Conservation (phyloP, 1,284 basidiomycete species). For the Puccinia sorghi region DNA sequence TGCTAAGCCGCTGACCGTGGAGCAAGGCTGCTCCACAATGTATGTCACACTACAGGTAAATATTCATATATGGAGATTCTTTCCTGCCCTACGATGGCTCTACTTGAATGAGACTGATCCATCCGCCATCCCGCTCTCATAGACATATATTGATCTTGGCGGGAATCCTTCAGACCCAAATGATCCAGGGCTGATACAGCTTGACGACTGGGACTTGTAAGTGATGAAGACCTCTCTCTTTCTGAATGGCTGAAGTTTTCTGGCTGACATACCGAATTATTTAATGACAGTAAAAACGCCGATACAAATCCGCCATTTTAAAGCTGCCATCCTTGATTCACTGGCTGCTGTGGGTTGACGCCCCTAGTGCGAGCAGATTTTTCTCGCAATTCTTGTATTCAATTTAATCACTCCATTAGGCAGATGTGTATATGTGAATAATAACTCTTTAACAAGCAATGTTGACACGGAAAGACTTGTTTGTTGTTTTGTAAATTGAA, state of each 20-base stretch:
- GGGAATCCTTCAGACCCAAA: background rate
- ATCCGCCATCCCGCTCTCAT: background rate
- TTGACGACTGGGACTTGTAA: conserved; percentile 10
- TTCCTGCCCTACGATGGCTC: too few species aligned
- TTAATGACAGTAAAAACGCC: background rate
- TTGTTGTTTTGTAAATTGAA: too few species aligned
- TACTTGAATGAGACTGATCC: background rate
- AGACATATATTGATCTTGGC: background rate
- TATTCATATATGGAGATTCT: background rate
- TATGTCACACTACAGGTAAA: background rate
- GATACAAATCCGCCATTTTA: too few species aligned
- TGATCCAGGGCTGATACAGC: background rate
- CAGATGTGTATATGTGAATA: too few species aligned
- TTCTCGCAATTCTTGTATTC: too few species aligned
- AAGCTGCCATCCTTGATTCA: background rate
- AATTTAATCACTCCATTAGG: too few species aligned
- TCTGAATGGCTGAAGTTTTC: too few species aligned
- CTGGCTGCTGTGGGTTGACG: background rate
- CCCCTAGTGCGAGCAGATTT: too few species aligned
- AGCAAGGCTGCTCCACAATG: conserved; percentile 2
- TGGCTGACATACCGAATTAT: background rate
- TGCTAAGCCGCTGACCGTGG: background rate
- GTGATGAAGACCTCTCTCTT: background rate
- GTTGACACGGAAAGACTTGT: too few species aligned
- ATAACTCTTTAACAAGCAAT: too few species aligned